Evolutionary conservation across 495 filamentous ascomycete species (phyloP).

Genomic region (Podospora pseudoanserina): DNA sequence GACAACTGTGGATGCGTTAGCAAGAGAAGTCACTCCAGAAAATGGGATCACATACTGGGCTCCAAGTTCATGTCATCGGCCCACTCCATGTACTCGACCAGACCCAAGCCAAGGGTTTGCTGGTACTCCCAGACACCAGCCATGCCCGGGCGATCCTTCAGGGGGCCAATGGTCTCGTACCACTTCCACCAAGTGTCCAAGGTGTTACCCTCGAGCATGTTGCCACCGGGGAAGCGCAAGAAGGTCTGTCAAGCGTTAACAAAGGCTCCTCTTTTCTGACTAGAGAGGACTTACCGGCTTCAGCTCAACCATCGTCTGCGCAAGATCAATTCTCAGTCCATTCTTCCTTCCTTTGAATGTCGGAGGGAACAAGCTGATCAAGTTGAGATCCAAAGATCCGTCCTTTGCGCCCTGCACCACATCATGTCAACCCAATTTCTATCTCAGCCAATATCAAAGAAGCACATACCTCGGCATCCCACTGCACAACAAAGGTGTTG

Average conservation of each 20-base stretch:
- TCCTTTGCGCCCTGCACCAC: conserved; percentile 34
- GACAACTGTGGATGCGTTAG: conserved; percentile 14
- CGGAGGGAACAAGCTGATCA: conserved; percentile 65
- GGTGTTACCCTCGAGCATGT: conserved; percentile 59
- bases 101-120: conserved; percentile 60
- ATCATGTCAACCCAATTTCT: not conserved
- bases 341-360: conserved; percentile 62
- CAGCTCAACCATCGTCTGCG: conserved; percentile 50
- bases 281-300: conserved; percentile 35
- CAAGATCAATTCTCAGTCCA: conserved; percentile 59
- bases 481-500: conserved; percentile 62
- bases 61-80: conserved; percentile 60
- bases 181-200: conserved; percentile 59
- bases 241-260: conserved; percentile 35
- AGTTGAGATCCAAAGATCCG: conserved; percentile 56
- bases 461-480: conserved; percentile 43
- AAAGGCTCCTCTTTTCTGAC: not conserved
- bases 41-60: conserved; percentile 31
- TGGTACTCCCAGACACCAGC: conserved; percentile 59
- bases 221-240: conserved; percentile 64
- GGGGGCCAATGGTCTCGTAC: conserved; percentile 63
- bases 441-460: not conserved
- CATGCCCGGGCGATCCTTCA: conserved; percentile 59
- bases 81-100: conserved; percentile 64
- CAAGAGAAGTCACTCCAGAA: not conserved